Evolutionary conservation across 2,329 filamentous ascomycete species (phyloP), one percentile per base, ranked within the genome.

Genomic region (Trichoderma koningiopsis): DNA sequence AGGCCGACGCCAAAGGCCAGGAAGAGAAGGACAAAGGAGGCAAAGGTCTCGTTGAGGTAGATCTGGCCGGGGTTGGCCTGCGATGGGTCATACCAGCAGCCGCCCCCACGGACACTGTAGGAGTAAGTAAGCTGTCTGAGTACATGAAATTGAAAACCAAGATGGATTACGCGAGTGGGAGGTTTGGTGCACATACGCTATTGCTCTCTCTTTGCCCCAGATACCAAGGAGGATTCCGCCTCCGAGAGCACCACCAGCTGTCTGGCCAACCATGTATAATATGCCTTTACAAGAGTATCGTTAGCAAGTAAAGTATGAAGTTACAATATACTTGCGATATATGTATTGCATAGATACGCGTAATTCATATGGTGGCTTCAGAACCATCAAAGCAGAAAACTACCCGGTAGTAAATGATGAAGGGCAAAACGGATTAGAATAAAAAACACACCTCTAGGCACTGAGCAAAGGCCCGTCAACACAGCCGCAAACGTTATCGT

Each of bases 401-500:
- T n/a, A 31, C 8, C n/a, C n/a, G 40, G 16, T 5, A 43, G 1
- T 16, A 43, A 19, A 5, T 6, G 14, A 33, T 8, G 8, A 19
- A n/a, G 2, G 40, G 19, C 7, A 4, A n/a, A 43, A 3, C 8
- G 7, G n/a, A 8, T 2, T 27, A 4, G 3, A 35, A 40, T 4
- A 7, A 14, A 24, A 57, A 16, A 19, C n/a, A n/a, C 13, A 66
- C 74, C 77, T 66, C 85, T 80, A 0, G 85, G 80, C 14, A 86
- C 77, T 1, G 83, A 83, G 24, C 82, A 83, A 14, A 87, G 76
- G 0, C 84, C 81, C 1, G 83, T 80, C 29, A 85, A 82, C 70
- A 88, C 83, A 2, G 85, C 85, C 3, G 83, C 80, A 58, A 87
- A 81, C 0, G 85, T 86, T 70, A 88, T 86, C 37, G 83, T 76